phyloP scores from a whole-genome alignment of 805 yeast genomes.

The Naumovozyma dairenensis region DNA sequence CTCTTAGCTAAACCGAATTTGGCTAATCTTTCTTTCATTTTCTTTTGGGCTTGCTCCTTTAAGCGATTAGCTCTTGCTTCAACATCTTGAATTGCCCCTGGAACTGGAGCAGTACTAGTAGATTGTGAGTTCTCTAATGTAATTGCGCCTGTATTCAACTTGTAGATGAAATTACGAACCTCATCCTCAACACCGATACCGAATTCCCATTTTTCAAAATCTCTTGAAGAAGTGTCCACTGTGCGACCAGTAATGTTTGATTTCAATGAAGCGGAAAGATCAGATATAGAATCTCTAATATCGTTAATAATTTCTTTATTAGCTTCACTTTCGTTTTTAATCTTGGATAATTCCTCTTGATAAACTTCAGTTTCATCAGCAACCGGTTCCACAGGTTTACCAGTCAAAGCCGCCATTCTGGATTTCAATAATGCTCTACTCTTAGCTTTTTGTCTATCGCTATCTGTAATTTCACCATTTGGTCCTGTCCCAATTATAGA shows the following conservation, averaged over 20 bases:
- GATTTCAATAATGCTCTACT: conserved; percentile 71
- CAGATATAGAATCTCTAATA: conserved; percentile 58
- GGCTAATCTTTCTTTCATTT: conserved; percentile 80
- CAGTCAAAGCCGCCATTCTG: conserved; percentile 84
- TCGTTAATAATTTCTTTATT: conserved; percentile 55
- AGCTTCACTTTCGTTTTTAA: conserved; percentile 42
- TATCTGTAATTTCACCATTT: conserved; percentile 75
- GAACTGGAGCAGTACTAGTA: too few relatives aligned
- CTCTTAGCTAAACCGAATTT: conserved; percentile 58
- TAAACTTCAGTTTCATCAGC: conserved; percentile 4
- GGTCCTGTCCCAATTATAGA: conserved; percentile 77
- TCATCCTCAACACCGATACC: conserved; percentile 66
- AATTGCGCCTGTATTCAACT: conserved; percentile 31
- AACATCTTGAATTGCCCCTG: conserved; percentile 35
- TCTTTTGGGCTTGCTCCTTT: conserved; percentile 69
- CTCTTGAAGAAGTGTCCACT: conserved; percentile 33
- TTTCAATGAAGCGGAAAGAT: conserved; percentile 37
- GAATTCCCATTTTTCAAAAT: conserved; percentile 65
- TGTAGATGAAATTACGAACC: conserved; percentile 51
- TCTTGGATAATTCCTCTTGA: conserved; percentile 36
- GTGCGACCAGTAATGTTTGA: conserved; percentile 19
- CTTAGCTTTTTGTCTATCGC: conserved; percentile 70
- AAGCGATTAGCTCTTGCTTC: conserved; percentile 71
- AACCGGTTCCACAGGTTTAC: conserved; percentile 4
- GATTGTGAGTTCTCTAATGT: conserved; percentile 5